phyloP scores from a whole-genome alignment of 768 basidiomycete genomes.

The Hericium rajendrae region DNA sequence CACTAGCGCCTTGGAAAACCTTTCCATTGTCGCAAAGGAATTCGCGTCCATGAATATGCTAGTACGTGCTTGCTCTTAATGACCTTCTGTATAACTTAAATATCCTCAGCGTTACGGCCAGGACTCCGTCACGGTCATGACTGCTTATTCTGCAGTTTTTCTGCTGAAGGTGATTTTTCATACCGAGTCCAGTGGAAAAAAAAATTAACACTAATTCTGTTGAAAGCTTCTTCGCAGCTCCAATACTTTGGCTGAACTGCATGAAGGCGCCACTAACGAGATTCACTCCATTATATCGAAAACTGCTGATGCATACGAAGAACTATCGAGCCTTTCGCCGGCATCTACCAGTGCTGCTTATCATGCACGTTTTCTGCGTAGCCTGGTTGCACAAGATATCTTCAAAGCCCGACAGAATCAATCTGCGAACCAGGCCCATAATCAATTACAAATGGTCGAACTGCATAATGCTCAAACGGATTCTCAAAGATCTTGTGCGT shows the following conservation, averaged over 20 bases:
- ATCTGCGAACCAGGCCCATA: background rate
- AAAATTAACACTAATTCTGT: constrained; percentile 1
- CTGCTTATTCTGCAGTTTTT: constrained; percentile 77
- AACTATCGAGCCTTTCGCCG: constrained; percentile 52
- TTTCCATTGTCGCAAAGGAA: constrained; percentile 65
- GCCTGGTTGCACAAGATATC: constrained; percentile 54
- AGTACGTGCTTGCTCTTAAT: constrained; percentile 29
- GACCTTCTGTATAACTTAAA: constrained; percentile 1
- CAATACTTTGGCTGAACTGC: constrained; percentile 45
- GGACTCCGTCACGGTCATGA: constrained; percentile 80
- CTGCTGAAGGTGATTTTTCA: constrained; percentile 51
- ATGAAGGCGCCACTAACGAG: constrained; percentile 51
- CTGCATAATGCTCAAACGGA: background rate
- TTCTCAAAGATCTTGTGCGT: background rate
- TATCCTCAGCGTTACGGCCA: constrained; percentile 64
- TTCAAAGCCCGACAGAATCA: constrained; percentile 32
- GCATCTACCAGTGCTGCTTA: constrained; percentile 53
- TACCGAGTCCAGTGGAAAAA: no score
- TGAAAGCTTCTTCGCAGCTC: constrained; percentile 60
- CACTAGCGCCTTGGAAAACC: constrained; percentile 59
- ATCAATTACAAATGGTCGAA: constrained; percentile 4
- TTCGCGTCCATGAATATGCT: constrained; percentile 68
- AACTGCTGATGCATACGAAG: constrained; percentile 72
- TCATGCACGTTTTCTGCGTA: constrained; percentile 72
- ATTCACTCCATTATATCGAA: constrained; percentile 57